These are phyloP conservation scores for Dactylellina haptotyla DNA, from an alignment of 2,329 filamentous ascomycete species.

Conservation along the genomic window DNA sequence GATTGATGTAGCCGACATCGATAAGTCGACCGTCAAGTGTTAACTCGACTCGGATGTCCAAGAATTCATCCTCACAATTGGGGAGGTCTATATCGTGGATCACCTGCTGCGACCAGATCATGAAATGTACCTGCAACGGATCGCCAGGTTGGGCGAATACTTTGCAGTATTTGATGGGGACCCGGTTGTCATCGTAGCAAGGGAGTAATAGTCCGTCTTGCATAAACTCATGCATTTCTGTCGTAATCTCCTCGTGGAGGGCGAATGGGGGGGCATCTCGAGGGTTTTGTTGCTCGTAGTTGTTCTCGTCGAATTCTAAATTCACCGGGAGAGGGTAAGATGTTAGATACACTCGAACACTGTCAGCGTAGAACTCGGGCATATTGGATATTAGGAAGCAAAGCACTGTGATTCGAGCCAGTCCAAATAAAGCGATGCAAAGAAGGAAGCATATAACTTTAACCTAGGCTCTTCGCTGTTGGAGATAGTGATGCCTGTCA, in stretches of 20 bases:
- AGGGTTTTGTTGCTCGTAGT: constrained; percentile 22
- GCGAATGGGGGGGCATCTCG: constrained; percentile 38
- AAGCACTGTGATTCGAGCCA: not conserved
- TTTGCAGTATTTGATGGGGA: constrained; percentile 30
- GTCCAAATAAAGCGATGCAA: no score
- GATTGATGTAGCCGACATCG: constrained; percentile 35
- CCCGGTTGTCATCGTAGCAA: constrained; percentile 25
- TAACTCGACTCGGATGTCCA: constrained; percentile 41
- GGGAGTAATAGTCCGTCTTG: constrained; percentile 27
- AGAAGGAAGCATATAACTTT: no score
- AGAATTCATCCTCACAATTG: constrained; percentile 27
- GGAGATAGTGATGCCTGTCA: no score
- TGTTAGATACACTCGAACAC: constrained; percentile 36
- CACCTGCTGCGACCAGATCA: constrained; percentile 46
- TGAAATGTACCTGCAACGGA: constrained; percentile 39
- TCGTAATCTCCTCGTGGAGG: constrained; percentile 27
- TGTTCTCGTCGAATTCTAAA: constrained; percentile 24
- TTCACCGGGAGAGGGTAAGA: constrained; percentile 32
- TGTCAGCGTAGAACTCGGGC: constrained; percentile 36
- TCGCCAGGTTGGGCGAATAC: constrained; percentile 34
- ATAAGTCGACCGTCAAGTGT: constrained; percentile 26
- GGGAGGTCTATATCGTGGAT: constrained; percentile 46
- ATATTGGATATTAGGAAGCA: not conserved
- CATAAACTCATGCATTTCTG: constrained; percentile 35
- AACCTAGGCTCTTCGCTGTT: no score